A percentile compares a stretch with the other conserved stretches of the same genome.
phyloP scores from a whole-genome alignment of 768 basidiomycete species.

The Tricholoma bakamatsutake region DNA sequence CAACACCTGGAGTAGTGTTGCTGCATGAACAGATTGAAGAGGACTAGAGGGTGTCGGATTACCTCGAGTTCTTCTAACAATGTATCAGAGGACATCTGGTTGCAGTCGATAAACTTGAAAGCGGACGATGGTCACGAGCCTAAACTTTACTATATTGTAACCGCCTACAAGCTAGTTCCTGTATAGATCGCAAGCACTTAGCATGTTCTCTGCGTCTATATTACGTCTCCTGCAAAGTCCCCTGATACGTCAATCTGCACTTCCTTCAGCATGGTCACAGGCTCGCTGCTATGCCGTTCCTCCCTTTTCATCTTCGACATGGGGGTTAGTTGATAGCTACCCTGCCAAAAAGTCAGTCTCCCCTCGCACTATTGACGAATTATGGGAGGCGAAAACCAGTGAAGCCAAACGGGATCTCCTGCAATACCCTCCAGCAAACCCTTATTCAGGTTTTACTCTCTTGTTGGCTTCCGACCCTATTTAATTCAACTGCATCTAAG shows the following conservation, averaged over 20 bases:
- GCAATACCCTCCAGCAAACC: conserved; percentile 32
- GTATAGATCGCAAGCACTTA: not conserved
- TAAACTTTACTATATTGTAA: conserved; percentile 3
- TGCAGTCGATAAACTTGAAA: not conserved
- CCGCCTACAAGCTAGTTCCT: too few species aligned
- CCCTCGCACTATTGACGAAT: conserved; percentile 20
- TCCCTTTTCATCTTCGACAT: not conserved
- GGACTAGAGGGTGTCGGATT: conserved; percentile 7
- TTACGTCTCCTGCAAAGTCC: not conserved
- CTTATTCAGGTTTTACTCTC: conserved; percentile 44
- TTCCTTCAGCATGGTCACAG: not conserved
- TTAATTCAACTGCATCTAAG: conserved; percentile 26
- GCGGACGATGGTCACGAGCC: too few species aligned
- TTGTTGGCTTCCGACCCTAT: not conserved
- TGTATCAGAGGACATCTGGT: conserved; percentile 56
- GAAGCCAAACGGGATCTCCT: conserved; percentile 15
- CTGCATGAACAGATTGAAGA: conserved; percentile 3
- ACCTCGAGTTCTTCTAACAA: conserved; percentile 93
- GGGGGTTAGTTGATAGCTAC: too few species aligned
- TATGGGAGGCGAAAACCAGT: conserved; percentile 34
- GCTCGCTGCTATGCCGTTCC: not conserved
- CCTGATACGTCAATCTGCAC: not conserved
- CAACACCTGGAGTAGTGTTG: conserved; percentile 55
- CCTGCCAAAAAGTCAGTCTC: too few species aligned
- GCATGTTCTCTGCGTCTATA: not conserved